Evolutionary conservation across 2,329 filamentous ascomycete genomes (phyloP).

Genomic region (Dendryphion nanum): DNA sequence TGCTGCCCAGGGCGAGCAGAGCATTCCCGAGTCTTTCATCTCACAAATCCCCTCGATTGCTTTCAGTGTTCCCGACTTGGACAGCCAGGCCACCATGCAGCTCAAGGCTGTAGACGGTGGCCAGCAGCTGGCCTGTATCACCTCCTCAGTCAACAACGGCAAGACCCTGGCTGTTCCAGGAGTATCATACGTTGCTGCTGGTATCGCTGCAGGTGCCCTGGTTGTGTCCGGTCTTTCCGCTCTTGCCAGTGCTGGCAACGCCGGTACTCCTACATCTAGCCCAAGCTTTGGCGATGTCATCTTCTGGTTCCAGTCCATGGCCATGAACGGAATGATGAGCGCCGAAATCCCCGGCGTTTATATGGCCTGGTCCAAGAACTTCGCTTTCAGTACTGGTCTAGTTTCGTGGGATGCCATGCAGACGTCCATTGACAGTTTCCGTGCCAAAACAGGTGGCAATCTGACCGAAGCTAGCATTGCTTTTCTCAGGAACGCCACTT

Average conservation of each 20-base stretch:
- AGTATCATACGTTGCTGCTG: slow-evolving; percentile 80
- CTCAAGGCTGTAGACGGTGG: slow-evolving; percentile 62
- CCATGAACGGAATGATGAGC: slow-evolving; percentile 94
- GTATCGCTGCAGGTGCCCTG: slow-evolving; percentile 81
- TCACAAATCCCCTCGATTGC: slow-evolving; percentile 81
- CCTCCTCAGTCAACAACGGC: slow-evolving; percentile 80
- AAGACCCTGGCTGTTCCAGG: slow-evolving; percentile 74
- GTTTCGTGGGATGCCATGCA: slow-evolving; percentile 83
- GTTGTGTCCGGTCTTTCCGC: slow-evolving; percentile 71
- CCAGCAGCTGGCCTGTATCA: slow-evolving; percentile 74
- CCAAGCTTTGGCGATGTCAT: slow-evolving; percentile 85
- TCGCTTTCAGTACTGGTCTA: slow-evolving; percentile 84
- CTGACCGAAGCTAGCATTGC: slow-evolving; percentile 75
- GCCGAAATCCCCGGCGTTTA: slow-evolving; percentile 86
- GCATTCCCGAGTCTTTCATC: slow-evolving; percentile 69
- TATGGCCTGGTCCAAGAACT: slow-evolving; percentile 86
- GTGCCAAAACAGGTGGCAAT: slow-evolving; percentile 78
- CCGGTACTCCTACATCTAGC: slow-evolving; percentile 61
- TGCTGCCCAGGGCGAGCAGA: slow-evolving; percentile 67
- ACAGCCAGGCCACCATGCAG: slow-evolving; percentile 77
- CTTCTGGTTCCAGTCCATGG: slow-evolving; percentile 89
- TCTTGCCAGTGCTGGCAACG: slow-evolving; percentile 54
- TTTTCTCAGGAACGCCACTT: slow-evolving; percentile 71
- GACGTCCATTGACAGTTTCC: slow-evolving; percentile 78
- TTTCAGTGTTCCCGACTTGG: slow-evolving; percentile 86